Percentiles rank a stretch among this genome's conserved stretches.
Conservation (phyloP, 2,329 filamentous ascomycete genomes). For the Thyridium curvatum region DNA sequence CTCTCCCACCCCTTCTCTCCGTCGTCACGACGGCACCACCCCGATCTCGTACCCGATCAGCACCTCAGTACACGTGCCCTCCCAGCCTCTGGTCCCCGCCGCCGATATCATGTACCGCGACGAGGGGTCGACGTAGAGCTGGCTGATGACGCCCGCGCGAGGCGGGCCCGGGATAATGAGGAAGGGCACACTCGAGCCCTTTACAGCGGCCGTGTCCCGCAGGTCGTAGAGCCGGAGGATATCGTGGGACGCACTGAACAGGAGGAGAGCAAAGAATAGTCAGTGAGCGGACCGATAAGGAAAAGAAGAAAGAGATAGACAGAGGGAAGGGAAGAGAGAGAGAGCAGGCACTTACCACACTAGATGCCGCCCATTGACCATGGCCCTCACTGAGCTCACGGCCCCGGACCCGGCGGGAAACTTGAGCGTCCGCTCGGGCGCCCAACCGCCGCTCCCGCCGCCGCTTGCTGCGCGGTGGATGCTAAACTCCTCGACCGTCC, state of each 20-base stretch:
- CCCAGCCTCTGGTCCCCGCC: slow-evolving; percentile 91
- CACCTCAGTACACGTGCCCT: slow-evolving; percentile 83
- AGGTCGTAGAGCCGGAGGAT: slow-evolving; percentile 92
- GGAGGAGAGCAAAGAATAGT: not conserved
- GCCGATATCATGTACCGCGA: slow-evolving; percentile 88
- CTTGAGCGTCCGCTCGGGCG: slow-evolving; percentile 72
- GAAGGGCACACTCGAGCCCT: slow-evolving; percentile 81
- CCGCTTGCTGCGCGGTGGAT: slow-evolving; percentile 67
- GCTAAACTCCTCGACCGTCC: slow-evolving; percentile 90
- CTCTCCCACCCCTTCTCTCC: too few species aligned
- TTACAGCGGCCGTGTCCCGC: slow-evolving; percentile 55
- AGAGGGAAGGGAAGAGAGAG: slow-evolving; percentile 2
- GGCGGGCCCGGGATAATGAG: slow-evolving; percentile 88
- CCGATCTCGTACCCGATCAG: slow-evolving; percentile 90
- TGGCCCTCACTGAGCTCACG: slow-evolving; percentile 80
- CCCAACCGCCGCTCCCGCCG: slow-evolving; percentile 31
- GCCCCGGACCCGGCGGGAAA: slow-evolving; percentile 86
- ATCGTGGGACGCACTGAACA: slow-evolving; percentile 75
- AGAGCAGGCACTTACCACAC: slow-evolving; percentile 48
- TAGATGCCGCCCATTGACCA: slow-evolving; percentile 89
- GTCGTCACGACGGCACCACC: slow-evolving; percentile 18
- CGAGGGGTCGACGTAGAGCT: slow-evolving; percentile 80
- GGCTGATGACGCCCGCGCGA: slow-evolving; percentile 78
- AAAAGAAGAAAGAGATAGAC: slow-evolving; percentile 1
- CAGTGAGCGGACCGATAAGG: not conserved